Base-by-base conservation (phyloP, 2,329 filamentous ascomycete species). In the Cercospora brassicicola region DNA sequence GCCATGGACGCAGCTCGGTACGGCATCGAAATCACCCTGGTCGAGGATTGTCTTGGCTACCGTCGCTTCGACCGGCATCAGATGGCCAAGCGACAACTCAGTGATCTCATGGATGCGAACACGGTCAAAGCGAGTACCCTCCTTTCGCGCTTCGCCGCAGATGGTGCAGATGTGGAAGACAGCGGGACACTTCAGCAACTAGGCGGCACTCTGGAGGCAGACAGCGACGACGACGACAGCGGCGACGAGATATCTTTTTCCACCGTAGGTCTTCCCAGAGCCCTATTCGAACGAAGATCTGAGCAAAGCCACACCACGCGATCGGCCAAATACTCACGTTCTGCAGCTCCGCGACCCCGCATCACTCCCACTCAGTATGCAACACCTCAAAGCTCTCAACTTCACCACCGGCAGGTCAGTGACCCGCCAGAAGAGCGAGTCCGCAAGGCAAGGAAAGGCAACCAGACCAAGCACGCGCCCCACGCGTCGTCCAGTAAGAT, bases 41-140 rank as follows among this genome's bases (percentile, higher is more conserved):
- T 98, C 45, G 90, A 95, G 62, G 93, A 98, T 78, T 97, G 94
- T 78, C 88, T 96, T 65, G 94, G 93, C 10, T 97, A 90, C 76
- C 88, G 92, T 57, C 89, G 84, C 73, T 87, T 89, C 67, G 79
- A 83, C 18, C 88, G 92, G 53, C 93, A 96, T 73, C 82, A 87
- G 55, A 84, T 87, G 71, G 91, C 94, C 0, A 83, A 96, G 72
- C 85, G 86, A 62, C 87, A 88, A 64, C 89, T 97, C 77, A 84
- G 87, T 2, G 88, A 92, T 51, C 86, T 92, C 62, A 91, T 94
- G 68, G 92, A 91, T 31, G 93, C 91, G 57, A 87, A 88, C 56
- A 83, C 90, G 2, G 82, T 89, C 30, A 84, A 85, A 2, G 87
- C 87, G 26, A 81, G 83, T 23, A 85, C 89, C 20, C 70, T 73